Conservation (phyloP, 768 basidiomycete species). For the Tremella yokohamensis region DNA sequence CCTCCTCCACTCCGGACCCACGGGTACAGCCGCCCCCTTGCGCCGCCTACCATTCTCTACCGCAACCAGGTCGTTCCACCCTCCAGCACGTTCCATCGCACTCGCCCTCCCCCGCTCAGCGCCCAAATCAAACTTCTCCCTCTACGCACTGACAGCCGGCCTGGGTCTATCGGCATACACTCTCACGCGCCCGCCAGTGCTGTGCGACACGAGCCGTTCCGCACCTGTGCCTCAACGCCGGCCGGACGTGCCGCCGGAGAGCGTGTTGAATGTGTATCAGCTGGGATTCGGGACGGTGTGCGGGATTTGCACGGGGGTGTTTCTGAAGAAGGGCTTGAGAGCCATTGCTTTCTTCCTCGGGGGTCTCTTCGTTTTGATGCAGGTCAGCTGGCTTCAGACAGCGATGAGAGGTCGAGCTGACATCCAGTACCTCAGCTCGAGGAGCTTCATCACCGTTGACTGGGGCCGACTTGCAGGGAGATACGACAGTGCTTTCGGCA, state of each 20-base stretch:
- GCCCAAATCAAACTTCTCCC: no score
- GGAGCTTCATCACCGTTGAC: conserved; percentile 70
- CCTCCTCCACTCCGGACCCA: no score
- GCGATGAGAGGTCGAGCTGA: not conserved
- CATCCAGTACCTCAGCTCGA: conserved; percentile 71
- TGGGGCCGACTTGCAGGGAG: conserved; percentile 65
- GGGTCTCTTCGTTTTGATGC: conserved; percentile 82
- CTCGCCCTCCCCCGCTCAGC: no score
- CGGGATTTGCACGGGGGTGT: conserved; percentile 85
- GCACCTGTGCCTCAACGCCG: not conserved
- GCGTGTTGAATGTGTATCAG: conserved; percentile 74
- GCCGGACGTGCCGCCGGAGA: conserved; percentile 48
- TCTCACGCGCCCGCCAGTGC: not conserved
- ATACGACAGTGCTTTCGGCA: conserved; percentile 73
- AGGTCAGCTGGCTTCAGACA: conserved; percentile 58
- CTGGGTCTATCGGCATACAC: not conserved
- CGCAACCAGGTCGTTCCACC: no score
- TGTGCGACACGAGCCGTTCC: not conserved
- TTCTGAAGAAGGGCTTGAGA: conserved; percentile 91
- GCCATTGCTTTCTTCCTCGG: conserved; percentile 80
- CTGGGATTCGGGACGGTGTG: conserved; percentile 83
- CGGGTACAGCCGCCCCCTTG: no score
- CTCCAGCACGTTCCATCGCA: no score
- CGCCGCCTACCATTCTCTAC: no score
- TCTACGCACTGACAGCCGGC: not conserved